phyloP scores from a whole-genome alignment of 2,329 filamentous ascomycete genomes.

The Nothophoma quercina region DNA sequence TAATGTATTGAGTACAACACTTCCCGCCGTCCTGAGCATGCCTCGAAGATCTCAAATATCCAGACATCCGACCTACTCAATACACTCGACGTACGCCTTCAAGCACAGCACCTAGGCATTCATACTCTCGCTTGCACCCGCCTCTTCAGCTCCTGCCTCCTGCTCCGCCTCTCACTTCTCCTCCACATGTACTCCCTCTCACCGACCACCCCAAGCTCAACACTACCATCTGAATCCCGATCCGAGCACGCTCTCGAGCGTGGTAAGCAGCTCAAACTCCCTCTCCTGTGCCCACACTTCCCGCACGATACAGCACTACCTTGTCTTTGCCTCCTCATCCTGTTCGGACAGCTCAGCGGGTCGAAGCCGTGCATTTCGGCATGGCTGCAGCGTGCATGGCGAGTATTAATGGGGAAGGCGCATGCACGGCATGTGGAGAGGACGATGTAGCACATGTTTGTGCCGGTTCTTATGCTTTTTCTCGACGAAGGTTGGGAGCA shows the following conservation, averaged over 20 bases:
- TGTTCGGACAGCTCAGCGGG: conserved; percentile 32
- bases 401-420: conserved; percentile 21
- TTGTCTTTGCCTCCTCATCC: conserved; percentile 28
- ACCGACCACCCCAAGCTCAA: neutral
- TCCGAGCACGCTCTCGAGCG: no score
- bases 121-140: neutral
- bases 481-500: neutral
- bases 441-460: conserved; percentile 37
- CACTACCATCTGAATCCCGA: neutral
- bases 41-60: no score
- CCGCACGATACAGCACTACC: conserved; percentile 12
- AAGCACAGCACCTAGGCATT: no score
- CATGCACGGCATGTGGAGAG: conserved; percentile 30
- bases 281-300: conserved; percentile 19
- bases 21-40: no score
- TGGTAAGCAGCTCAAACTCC: conserved; percentile 27
- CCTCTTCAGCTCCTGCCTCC: neutral
- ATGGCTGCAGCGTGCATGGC: conserved; percentile 33
- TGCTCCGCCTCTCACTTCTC: neutral
- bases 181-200: neutral
- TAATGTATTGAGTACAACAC: no score
- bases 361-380: conserved; percentile 26
- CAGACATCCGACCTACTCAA: no score
- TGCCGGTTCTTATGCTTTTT: neutral
- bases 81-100: no score